phyloP scores from a whole-genome alignment of 495 filamentous ascomycete species.

The Penicillium chermesinum region DNA sequence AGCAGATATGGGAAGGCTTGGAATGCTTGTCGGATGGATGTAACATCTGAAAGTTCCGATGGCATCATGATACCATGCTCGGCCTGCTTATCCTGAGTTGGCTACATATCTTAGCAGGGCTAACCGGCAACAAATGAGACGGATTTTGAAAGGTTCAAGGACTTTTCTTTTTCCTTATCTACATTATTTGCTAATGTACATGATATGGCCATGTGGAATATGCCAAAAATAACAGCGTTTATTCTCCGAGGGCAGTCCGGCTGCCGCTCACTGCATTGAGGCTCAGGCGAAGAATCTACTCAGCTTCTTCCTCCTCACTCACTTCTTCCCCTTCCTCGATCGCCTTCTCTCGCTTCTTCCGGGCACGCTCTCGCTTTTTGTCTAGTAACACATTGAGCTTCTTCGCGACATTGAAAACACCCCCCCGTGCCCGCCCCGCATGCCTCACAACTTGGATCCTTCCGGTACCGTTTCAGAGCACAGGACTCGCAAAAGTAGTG shows the following conservation, averaged over 20 bases:
- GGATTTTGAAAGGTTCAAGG: too few species aligned
- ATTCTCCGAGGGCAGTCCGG: slow-evolving; percentile 14
- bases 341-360: slow-evolving; percentile 62
- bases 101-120: too few species aligned
- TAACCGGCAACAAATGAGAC: too few species aligned
- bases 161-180: too few species aligned
- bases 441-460: slow-evolving; percentile 75
- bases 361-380: slow-evolving; percentile 70
- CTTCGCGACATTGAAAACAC: slow-evolving; percentile 88
- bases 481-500: slow-evolving; percentile 95
- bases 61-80: too few species aligned
- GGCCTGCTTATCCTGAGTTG: too few species aligned
- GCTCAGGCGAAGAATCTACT: not conserved
- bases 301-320: slow-evolving; percentile 54
- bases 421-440: slow-evolving; percentile 80
- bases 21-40: too few species aligned
- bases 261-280: slow-evolving; percentile 7
- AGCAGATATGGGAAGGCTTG: too few species aligned
- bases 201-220: too few species aligned
- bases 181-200: too few species aligned
- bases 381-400: slow-evolving; percentile 74
- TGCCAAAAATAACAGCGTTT: too few species aligned
- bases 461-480: slow-evolving; percentile 76
- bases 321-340: slow-evolving; percentile 66
- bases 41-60: too few species aligned